Percentiles rank a stretch among this genome's conserved stretches.
Conservation (phyloP, 2,329 filamentous ascomycete genomes). For the Alternaria solani region DNA sequence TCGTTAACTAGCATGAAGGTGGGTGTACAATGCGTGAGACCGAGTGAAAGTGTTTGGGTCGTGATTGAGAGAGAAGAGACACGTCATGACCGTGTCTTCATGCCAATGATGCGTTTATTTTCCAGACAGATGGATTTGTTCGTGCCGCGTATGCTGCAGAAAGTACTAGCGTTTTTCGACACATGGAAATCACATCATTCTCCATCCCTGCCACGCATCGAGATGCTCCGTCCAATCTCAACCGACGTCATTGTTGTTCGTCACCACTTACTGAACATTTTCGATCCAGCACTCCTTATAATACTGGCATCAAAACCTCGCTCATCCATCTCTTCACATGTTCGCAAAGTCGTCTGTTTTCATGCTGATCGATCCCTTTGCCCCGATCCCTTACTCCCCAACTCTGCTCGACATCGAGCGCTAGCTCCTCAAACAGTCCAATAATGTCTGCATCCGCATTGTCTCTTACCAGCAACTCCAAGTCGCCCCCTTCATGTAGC, state of each 20-base stretch:
- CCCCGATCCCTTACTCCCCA: conserved; percentile 21
- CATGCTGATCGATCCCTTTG: conserved; percentile 15
- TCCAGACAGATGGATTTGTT: neutral
- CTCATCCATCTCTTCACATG: conserved; percentile 29
- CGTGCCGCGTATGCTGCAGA: neutral
- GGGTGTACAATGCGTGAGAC: neutral
- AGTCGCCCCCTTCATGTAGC: conserved; percentile 34
- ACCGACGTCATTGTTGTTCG: neutral
- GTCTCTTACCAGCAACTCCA: conserved; percentile 21
- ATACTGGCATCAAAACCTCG: conserved; percentile 34
- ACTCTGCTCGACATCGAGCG: conserved; percentile 17
- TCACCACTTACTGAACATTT: neutral
- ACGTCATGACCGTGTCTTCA: neutral
- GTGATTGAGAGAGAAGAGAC: neutral
- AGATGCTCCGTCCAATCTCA: neutral
- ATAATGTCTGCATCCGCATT: conserved; percentile 31
- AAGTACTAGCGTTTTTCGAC: neutral
- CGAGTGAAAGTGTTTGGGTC: neutral
- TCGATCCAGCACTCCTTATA: conserved; percentile 15
- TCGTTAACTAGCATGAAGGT: neutral
- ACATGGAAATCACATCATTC: neutral
- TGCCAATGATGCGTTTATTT: neutral
- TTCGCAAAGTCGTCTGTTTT: conserved; percentile 14
- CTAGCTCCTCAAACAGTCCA: conserved; percentile 37
- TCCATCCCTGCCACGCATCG: neutral